Base-by-base conservation (phyloP, 306 rosid species). In the Vigna angularis region DNA sequence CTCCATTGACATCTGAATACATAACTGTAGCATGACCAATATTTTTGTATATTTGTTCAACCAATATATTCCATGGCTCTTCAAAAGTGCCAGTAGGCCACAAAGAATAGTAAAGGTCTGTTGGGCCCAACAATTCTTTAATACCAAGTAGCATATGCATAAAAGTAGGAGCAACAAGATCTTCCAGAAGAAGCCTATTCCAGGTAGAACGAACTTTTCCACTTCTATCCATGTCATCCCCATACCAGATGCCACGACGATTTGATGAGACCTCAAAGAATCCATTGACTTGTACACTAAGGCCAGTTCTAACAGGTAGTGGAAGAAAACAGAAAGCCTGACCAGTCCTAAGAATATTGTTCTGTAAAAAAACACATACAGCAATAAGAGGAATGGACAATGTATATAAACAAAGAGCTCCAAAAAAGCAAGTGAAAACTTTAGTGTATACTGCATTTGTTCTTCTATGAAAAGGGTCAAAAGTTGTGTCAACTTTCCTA, bases 161-260 rank as follows among this genome's bases (percentile, higher is more conserved):
- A 85, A 94, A 94, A 51, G 97, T 77, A 50, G 98, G 93, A 66
- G 96, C 97, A 66, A 88, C 96, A 73, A 87, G 81, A 75, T 94
- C 98, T 83, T 94, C 95, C 75, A 94, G 77, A 86, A 94, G 97
- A 77, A 94, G 93, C 84, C 86, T 92, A 87, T 94, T 94, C 98
- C 98, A 94, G 68, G 66, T 78, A 63, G 98, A 92, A 78, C 98
- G 98, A 83, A 94, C 89, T 83, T 87, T 94, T 71, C 98, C 98
- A 77, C 96, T 89, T 86, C 97, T 89, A 84, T 94, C 98, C 98
- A 94, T 94, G 92, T 94, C 98, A 88, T 83, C 97, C 77, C 98
- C 97, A 82, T 88, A 90, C 98, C 98, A 94, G 81, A 94, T 94
- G 73, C 98, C 98, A 86, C 98, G 98, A 49, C 98, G 98, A 76